Conservation (phyloP, 2,329 filamentous ascomycete genomes). For the Calonectria ilicicola region DNA sequence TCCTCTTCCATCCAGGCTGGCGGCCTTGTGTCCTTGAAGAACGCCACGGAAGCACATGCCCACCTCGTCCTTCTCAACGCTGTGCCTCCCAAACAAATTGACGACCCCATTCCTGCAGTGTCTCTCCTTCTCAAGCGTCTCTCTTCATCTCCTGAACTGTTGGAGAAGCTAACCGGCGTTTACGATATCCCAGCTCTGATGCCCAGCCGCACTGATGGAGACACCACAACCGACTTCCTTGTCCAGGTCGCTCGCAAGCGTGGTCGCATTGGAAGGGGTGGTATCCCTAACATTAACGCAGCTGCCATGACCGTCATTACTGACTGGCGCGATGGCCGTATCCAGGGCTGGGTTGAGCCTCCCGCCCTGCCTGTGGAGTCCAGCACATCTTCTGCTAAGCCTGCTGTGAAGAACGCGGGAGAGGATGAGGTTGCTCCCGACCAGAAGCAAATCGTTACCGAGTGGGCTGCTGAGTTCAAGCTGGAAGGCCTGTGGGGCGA, state of each 20-base stretch:
- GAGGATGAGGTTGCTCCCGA: slow-evolving; percentile 66
- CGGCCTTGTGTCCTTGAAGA: slow-evolving; percentile 65
- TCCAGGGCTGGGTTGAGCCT: slow-evolving; percentile 90
- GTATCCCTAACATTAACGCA: slow-evolving; percentile 87
- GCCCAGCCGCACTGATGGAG: slow-evolving; percentile 72
- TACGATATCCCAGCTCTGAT: slow-evolving; percentile 89
- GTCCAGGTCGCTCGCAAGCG: slow-evolving; percentile 95
- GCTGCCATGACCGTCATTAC: slow-evolving; percentile 94
- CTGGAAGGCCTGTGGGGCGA: slow-evolving; percentile 93
- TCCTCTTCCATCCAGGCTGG: slow-evolving; percentile 55
- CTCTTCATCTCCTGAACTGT: slow-evolving; percentile 77
- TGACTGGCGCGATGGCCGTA: slow-evolving; percentile 96
- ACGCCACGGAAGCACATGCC: slow-evolving; percentile 79
- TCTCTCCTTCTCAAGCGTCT: slow-evolving; percentile 85
- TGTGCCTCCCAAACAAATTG: slow-evolving; percentile 92
- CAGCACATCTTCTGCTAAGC: slow-evolving; percentile 43
- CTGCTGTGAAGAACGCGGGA: slow-evolving; percentile 52
- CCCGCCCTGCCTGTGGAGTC: slow-evolving; percentile 72
- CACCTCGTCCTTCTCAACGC: slow-evolving; percentile 90
- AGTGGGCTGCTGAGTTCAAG: slow-evolving; percentile 96
- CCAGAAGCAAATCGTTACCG: slow-evolving; percentile 88
- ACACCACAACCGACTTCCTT: slow-evolving; percentile 89
- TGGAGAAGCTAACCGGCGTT: slow-evolving; percentile 82
- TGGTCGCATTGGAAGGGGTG: slow-evolving; percentile 87
- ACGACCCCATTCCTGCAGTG: slow-evolving; percentile 91